A percentile compares a stretch with the other conserved stretches of the same genome.
phyloP scores from a whole-genome alignment of 805 yeast species.

The Candida silvicultrix region DNA sequence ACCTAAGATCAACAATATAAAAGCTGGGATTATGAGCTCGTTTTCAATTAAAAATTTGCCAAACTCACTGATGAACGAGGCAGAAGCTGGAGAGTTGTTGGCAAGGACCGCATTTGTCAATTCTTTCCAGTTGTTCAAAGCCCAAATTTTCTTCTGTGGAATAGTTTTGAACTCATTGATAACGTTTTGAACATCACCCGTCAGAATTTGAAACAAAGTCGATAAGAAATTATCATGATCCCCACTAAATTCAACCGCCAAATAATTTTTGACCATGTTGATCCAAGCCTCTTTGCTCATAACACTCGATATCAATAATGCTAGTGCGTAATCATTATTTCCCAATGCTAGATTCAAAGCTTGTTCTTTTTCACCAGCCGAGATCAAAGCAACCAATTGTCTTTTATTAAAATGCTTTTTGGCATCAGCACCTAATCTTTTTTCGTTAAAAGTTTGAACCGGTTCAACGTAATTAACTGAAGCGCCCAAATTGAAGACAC shows the following conservation, averaged over 20 bases:
- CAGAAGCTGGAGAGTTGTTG: constrained; percentile 26
- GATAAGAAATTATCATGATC: constrained; percentile 42
- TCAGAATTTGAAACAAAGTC: constrained; percentile 52
- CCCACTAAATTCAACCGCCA: constrained; percentile 38
- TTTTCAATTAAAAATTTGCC: constrained; percentile 38
- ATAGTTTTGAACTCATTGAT: constrained; percentile 41
- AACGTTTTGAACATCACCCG: constrained; percentile 53
- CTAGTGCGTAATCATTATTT: constrained; percentile 70
- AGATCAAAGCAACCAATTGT: constrained; percentile 48
- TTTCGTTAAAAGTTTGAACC: neutral
- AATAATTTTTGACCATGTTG: constrained; percentile 51
- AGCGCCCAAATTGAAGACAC: constrained; percentile 16
- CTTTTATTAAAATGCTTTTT: constrained; percentile 22
- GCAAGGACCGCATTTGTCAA: constrained; percentile 34
- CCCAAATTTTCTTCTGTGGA: constrained; percentile 38
- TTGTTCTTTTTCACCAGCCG: constrained; percentile 58
- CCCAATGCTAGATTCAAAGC: constrained; percentile 61
- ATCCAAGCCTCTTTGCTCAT: constrained; percentile 58
- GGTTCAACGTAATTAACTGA: constrained; percentile 12
- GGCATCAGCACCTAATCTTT: constrained; percentile 6
- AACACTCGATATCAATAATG: constrained; percentile 63
- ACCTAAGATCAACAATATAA: constrained; percentile 39
- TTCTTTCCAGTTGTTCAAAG: constrained; percentile 45
- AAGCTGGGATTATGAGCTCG: constrained; percentile 31
- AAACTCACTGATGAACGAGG: constrained; percentile 42